These are phyloP conservation scores for Globisporangium parvum DNA, from an alignment of 352 stramenopile genomes.

Conservation along the genomic window DNA sequence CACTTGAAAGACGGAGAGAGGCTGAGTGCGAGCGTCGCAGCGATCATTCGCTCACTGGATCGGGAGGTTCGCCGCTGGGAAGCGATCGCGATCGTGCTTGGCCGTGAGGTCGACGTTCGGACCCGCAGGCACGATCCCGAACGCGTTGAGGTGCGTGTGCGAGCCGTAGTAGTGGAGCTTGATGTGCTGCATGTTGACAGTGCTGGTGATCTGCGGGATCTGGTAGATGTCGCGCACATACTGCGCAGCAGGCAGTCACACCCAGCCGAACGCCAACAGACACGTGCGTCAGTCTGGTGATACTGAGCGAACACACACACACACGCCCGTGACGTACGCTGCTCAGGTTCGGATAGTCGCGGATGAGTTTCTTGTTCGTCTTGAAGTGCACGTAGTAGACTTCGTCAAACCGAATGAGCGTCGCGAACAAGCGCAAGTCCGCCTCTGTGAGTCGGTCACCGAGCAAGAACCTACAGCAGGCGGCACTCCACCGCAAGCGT, in stretches of 20 bases:
- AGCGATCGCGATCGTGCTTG: slow-evolving; percentile 67
- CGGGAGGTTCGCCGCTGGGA: slow-evolving; percentile 28
- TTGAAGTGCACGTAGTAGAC: slow-evolving; percentile 87
- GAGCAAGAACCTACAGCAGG: slow-evolving; percentile 31
- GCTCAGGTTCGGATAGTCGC: slow-evolving; percentile 84
- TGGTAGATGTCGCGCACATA: slow-evolving; percentile 91
- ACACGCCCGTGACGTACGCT: slow-evolving; percentile 34
- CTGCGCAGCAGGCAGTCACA: slow-evolving; percentile 20
- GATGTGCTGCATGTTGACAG: slow-evolving; percentile 95
- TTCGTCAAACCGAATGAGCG: slow-evolving; percentile 78
- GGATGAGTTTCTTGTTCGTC: slow-evolving; percentile 85
- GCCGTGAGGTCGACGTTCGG: slow-evolving; percentile 40
- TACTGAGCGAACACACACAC: no score
- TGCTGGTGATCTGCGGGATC: slow-evolving; percentile 78
- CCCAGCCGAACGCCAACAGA: no score
- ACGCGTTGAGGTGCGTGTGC: slow-evolving; percentile 92
- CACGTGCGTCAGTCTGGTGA: not conserved
- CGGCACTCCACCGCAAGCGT: not conserved
- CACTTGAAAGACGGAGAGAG: not conserved
- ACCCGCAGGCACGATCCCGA: slow-evolving; percentile 89
- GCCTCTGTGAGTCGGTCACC: slow-evolving; percentile 71
- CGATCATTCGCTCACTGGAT: slow-evolving; percentile 13
- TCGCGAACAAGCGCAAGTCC: slow-evolving; percentile 78
- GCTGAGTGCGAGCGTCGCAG: no score
- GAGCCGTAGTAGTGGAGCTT: slow-evolving; percentile 96